phyloP scores from a whole-genome alignment of 139 green algal species.

The Tetraselmis striata region DNA sequence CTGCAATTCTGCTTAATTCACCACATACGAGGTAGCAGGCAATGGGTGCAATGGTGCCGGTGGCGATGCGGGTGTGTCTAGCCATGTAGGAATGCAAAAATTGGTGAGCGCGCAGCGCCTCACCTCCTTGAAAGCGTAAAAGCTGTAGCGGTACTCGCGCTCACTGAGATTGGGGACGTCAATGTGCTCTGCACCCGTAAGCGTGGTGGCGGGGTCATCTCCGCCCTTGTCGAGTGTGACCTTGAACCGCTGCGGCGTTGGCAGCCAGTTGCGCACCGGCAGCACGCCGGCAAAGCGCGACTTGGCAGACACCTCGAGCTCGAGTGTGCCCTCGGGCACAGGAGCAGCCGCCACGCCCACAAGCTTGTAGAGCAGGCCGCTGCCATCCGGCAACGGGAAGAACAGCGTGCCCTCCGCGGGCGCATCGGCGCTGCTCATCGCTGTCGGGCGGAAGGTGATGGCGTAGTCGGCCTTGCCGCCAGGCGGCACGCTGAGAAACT shows the following conservation, averaged over 20 bases:
- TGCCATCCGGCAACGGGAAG: slow-evolving; percentile 75
- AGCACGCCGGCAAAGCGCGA: slow-evolving; percentile 42
- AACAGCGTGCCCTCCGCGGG: slow-evolving; percentile 66
- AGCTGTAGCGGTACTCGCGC: slow-evolving; percentile 61
- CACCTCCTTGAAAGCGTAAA: slow-evolving; percentile 51
- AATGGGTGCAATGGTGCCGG: too few relatives aligned
- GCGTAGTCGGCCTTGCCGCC: slow-evolving; percentile 43
- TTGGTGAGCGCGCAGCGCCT: too few relatives aligned
- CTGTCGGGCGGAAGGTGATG: slow-evolving; percentile 59
- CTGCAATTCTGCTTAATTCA: too few relatives aligned
- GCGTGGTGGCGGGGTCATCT: slow-evolving; percentile 26
- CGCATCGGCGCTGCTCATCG: slow-evolving; percentile 45
- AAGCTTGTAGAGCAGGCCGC: slow-evolving; percentile 58
- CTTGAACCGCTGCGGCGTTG: slow-evolving; percentile 64
- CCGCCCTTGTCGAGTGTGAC: slow-evolving; percentile 32
- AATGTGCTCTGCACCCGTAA: slow-evolving; percentile 48
- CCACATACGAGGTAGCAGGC: too few relatives aligned
- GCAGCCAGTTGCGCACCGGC: slow-evolving; percentile 69
- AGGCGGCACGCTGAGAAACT: slow-evolving; percentile 46
- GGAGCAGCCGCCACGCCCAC: slow-evolving; percentile 39
- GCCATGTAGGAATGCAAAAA: too few relatives aligned
- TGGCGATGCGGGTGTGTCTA: too few relatives aligned
- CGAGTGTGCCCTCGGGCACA: slow-evolving; percentile 35
- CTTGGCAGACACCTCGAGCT: slow-evolving; percentile 47
- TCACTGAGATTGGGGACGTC: slow-evolving; percentile 51